Evolutionary conservation across 306 rosid species (phyloP).

Genomic region (Fragaria ananassa): DNA sequence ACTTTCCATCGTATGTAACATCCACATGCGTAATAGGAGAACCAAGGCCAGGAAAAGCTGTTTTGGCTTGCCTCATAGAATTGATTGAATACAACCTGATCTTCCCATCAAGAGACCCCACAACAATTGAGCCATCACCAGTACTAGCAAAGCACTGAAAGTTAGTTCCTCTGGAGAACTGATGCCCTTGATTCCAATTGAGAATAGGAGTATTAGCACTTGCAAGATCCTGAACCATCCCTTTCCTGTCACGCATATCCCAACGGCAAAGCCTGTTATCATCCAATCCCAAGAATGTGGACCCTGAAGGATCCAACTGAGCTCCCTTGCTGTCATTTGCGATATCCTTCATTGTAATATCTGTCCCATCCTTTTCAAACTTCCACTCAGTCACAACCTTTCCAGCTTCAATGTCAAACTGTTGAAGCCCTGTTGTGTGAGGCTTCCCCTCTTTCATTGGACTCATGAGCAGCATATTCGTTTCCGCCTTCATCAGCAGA

Average conservation of each 20-base stretch:
- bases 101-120: constrained; percentile 95
- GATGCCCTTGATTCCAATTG: constrained; percentile 96
- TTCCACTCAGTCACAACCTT: constrained; percentile 88
- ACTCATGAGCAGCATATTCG: constrained; percentile 97
- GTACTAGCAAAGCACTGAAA: constrained; percentile 96
- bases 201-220: constrained; percentile 57
- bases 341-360: constrained; percentile 90
- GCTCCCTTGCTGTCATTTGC: constrained; percentile 86
- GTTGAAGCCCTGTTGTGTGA: constrained; percentile 78
- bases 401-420: constrained; percentile 91
- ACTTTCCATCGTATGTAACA: constrained; percentile 92
- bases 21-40: constrained; percentile 90
- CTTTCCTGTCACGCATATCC: constrained; percentile 97
- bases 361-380: constrained; percentile 88
- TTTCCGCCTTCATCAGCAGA: constrained; percentile 88
- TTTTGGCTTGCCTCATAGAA: constrained; percentile 89
- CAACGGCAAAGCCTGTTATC: constrained; percentile 96
- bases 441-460: constrained; percentile 67
- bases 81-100: constrained; percentile 76
- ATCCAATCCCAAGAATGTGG: constrained; percentile 91
- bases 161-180: constrained; percentile 88
- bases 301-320: constrained; percentile 91
- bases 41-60: constrained; percentile 97
- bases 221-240: constrained; percentile 86
- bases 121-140: constrained; percentile 94